Evolutionary conservation across 352 stramenopile genomes (phyloP), one percentile per base, ranked within the genome.

Genomic region (Phytopythium cucurbitacearum): DNA sequence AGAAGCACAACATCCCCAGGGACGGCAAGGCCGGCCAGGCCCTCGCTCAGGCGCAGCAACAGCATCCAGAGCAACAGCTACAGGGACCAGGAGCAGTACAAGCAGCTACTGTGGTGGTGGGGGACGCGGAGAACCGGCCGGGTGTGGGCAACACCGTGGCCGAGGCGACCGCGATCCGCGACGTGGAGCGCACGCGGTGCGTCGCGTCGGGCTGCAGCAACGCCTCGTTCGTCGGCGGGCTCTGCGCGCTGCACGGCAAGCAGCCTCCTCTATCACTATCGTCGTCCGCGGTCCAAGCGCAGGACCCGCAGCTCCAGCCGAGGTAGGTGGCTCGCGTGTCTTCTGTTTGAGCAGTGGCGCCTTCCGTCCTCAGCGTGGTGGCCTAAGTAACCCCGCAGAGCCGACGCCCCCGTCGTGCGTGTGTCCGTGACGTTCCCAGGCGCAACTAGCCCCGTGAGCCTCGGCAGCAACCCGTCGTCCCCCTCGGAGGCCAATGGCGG

Each of bases 181-280:
- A 60, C 36, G 55, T 67, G 32, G 64, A 76, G 39, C 61, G 58
- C 38, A 75, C 62, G 40, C 56, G 43, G 5, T 82, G 65, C 42
- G 42, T 47, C 8, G 49, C 69, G 48, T 13, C 59, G 33, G 71
- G 67, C 4, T 88, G 80, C 51, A 52, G 40, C 9, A 76, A 81
- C 45, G 32, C 69, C 28, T 70, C 69, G 35, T 86, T 85, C 40
- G 48, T 67, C 15, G 71, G 60, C 0, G 77, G 77, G 5, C 48
- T 88, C 13, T 88, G 77, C 57, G 51, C 73, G 28, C 60, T 80
- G 37, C 75, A 90, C 51, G 51, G 59, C 6, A 81, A 72, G 48
- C 63, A 84, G 46, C 69, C 63, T 28, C 62, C 75, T 51, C 48
- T 49, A 13, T 62, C 62, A n/a, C 58, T 43, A 6, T 9, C 47